Base-by-base conservation (phyloP, 805 yeast genomes). In the Hermanozyma aechmeae region DNA sequence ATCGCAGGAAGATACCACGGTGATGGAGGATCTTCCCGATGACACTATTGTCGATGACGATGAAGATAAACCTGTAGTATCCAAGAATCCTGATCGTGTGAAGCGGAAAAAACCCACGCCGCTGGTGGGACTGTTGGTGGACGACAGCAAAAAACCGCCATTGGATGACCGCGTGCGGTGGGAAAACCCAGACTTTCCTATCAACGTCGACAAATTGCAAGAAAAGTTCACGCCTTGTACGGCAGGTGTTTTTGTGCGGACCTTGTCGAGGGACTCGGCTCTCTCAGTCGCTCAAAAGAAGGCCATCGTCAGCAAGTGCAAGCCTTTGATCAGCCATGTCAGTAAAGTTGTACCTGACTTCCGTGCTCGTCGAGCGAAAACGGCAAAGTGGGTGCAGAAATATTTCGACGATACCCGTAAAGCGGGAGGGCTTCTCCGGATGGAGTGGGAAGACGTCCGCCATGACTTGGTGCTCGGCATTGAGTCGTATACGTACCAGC, bases 401-500 rank as follows among this genome's bases (percentile, higher is more conserved):
- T 58, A 49, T 40, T 61, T 62, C 37, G 57, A 46, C 28, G 56
- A 56, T 35, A 61, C 56, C 26, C 56, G 56, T 34, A 44, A 56
- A 4, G 38, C 50, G 6, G 51, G 50, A 8, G 61, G 62, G 12
- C 40, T 60, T 12, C 26, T 60, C 15, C 62, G 55, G 2, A 56
- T 62, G 40, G 67, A 59, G 42, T 62, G 66, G 66, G 66, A 62
- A 30, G 62, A 56, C 30, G 52, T 61, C 21, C 38, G 67, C 17
- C 46, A 52, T 32, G 68, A 62, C 27, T 38, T 61, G 21, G 32
- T 49, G 8, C 44, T 48, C 30, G 65, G 65, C 7, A 41, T 60
- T 15, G 68, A 62, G 37, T 40, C 45, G n/a, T 48, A 49, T 31
- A 26, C 56, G 19, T 59, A 60, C 38, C 51, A 46, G 32, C 53